Conservation (phyloP, 495 filamentous ascomycete species). For the Podospora sp. region DNA sequence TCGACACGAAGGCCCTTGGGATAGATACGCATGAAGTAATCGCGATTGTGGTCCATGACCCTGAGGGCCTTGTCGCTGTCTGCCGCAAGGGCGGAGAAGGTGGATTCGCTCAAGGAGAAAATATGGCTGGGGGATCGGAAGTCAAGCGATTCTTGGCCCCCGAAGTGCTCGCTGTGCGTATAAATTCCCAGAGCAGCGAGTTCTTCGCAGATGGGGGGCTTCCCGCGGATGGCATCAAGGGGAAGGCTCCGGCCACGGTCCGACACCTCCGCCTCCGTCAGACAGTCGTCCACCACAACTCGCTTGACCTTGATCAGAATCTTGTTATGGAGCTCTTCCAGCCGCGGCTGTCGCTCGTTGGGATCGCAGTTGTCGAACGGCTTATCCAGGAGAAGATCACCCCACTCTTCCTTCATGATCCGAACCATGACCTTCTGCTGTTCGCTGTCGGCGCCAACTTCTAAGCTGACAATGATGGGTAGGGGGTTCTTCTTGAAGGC, state of each 20-base stretch:
- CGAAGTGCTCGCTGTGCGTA: constrained; percentile 80
- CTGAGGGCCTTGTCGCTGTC: constrained; percentile 46
- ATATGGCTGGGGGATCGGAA: constrained; percentile 75
- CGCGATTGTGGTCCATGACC: constrained; percentile 77
- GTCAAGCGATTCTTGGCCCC: constrained; percentile 54
- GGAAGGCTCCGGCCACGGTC: constrained; percentile 30
- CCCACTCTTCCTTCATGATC: constrained; percentile 89
- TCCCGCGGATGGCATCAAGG: constrained; percentile 40
- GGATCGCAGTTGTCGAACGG: constrained; percentile 46
- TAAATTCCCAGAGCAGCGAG: constrained; percentile 80
- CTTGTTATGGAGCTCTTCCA: constrained; percentile 71
- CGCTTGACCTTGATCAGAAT: constrained; percentile 92
- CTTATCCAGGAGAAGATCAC: constrained; percentile 67
- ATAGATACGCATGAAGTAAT: constrained; percentile 87
- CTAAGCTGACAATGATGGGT: constrained; percentile 86
- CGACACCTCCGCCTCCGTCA: constrained; percentile 23
- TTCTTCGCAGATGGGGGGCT: constrained; percentile 62
- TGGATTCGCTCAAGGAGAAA: constrained; percentile 80
- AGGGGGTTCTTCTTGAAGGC: constrained; percentile 73
- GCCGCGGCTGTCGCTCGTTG: constrained; percentile 64
- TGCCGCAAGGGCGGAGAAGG: constrained; percentile 61
- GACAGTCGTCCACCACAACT: constrained; percentile 47
- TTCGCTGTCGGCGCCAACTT: constrained; percentile 78
- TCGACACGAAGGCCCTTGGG: constrained; percentile 76
- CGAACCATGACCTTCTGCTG: constrained; percentile 91